Evolutionary conservation across 352 stramenopile genomes (phyloP), one percentile per base, ranked within the genome.

Genomic region (Saprolegnia parasitica): DNA sequence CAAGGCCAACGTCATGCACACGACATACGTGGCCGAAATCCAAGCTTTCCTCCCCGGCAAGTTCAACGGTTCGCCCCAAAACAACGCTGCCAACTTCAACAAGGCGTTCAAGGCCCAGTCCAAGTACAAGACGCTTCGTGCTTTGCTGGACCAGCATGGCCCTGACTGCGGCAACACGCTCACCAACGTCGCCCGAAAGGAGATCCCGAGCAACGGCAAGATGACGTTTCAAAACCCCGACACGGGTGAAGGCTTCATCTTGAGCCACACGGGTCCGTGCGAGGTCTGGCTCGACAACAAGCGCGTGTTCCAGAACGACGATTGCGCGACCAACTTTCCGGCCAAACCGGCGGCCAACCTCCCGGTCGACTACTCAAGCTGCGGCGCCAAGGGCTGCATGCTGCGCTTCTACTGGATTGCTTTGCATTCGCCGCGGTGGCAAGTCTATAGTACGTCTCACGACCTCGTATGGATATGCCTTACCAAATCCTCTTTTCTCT

Each of bases 241-340:
- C 24, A 29, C 47, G 24, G 47, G 47, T 5, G 47, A 29, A 29
- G 47, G 47, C n/a, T 55, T 55, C 78, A 50, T 80, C 74, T 0
- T 71, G 73, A 21, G 73, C 71, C n/a, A 78, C 77, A 50, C 84
- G 49, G 80, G 80, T 11, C 80, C 80, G 32, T 87, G 80, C 56
- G 80, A 87, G 64, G 73, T 84, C 68, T 87, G 80, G 80, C 65
- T 87, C 56, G 73, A 81, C 72, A 66, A 86, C 70, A 76, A 66
- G n/a, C 74, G 71, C 57, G 74, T 81, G 50, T 37, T 72, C 29
- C 54, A 76, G 16, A 77, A 77, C 57, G 73, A 74, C 66, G 85
- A 86, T 47, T 87, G 80, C 72, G 71, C 79, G 65, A 76, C 72
- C 0, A 61, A 81, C 26, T 80, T 81, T 61, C 71, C 72, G 6